Base-by-base conservation (phyloP, 2,329 filamentous ascomycete genomes). In the Helicocarpus griseus region DNA sequence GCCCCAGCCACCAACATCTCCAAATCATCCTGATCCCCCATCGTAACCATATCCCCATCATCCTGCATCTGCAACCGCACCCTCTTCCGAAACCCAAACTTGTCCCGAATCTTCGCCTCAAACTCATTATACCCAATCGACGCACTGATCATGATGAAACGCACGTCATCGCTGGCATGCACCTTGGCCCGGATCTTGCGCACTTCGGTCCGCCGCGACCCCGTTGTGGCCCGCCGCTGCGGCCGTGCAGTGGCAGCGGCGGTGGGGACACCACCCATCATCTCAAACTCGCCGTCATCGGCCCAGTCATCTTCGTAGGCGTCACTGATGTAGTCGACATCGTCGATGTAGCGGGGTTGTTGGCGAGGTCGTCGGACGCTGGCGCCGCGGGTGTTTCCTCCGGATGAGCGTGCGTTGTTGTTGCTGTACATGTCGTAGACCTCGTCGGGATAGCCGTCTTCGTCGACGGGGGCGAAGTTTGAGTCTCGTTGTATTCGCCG, bases 1-100 rank as follows among this genome's bases (percentile, higher is more conserved):
- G 84, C 83, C 44, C 75, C 79, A 66, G 80, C 78, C 50, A 97
- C 77, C 26, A 88, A 83, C 82, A 96, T 87, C 48, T 97, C 90
- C 56, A 96, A 71, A 72, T 98, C 93, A 63, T 98, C 93, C 68
- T 96, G 88, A 67, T 98, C 93, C 28, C 86, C 89, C 81, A 98
- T 85, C 29, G 91, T 96, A 63, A 98, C 94, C 86, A 96, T 91
- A 63, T 97, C 91, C 2, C 86, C 86, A 51, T 85, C 77, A 60
- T 97, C 93, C 75, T 93, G 93, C 69, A 96, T 85, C 77, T 90
- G 94, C 73, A 96, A 91, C 52, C 81, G 81, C 55, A 84, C 73
- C 51, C 79, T 75, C 51, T 62, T 60, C 31, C 61, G 63, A 56
- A 96, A 76, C 13, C 80, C 83, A 63, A 97, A 95, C 71, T 98